Percentiles rank a stretch among this genome's conserved stretches.
phyloP scores from a whole-genome alignment of 768 basidiomycete genomes.

The Steccherinum ochraceum region DNA sequence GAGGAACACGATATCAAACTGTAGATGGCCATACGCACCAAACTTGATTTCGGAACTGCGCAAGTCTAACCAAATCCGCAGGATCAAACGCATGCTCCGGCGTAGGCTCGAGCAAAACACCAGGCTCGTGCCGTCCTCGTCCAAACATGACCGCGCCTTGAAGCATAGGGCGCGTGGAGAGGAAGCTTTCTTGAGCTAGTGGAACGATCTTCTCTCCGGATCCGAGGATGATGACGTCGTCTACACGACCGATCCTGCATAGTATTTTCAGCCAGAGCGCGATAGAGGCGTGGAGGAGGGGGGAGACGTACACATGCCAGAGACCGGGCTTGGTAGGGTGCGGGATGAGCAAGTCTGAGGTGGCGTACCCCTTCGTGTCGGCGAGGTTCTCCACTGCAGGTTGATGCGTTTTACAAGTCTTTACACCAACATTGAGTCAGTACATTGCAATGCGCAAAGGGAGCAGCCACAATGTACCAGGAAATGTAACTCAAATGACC shows the following conservation, averaged over 20 bases:
- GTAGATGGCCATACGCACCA: slow-evolving; percentile 8
- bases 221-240: slow-evolving; percentile 35
- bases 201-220: slow-evolving; percentile 14
- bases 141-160: slow-evolving; percentile 16
- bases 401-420: slow-evolving; percentile 10
- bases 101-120: slow-evolving; percentile 12
- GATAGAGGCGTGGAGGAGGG: not conserved
- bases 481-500: slow-evolving; percentile 13
- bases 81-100: slow-evolving; percentile 6
- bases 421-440: slow-evolving; percentile 5
- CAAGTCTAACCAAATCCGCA: slow-evolving; percentile 1
- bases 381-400: slow-evolving; percentile 14
- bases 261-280: not conserved
- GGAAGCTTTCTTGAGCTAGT: slow-evolving; percentile 7
- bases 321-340: slow-evolving; percentile 14
- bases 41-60: slow-evolving; percentile 8
- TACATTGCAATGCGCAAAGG: not conserved
- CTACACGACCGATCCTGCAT: slow-evolving; percentile 25
- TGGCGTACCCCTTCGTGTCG: slow-evolving; percentile 13
- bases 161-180: slow-evolving; percentile 7
- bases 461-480: slow-evolving; percentile 9
- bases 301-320: slow-evolving; percentile 21
- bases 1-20: not conserved
- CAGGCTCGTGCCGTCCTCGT: slow-evolving; percentile 7
- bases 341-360: slow-evolving; percentile 13